A percentile compares a stretch with the other conserved stretches of the same genome.
Evolutionary conservation across 768 basidiomycete genomes (phyloP).

Genomic region (Boletus vinaceobasis): DNA sequence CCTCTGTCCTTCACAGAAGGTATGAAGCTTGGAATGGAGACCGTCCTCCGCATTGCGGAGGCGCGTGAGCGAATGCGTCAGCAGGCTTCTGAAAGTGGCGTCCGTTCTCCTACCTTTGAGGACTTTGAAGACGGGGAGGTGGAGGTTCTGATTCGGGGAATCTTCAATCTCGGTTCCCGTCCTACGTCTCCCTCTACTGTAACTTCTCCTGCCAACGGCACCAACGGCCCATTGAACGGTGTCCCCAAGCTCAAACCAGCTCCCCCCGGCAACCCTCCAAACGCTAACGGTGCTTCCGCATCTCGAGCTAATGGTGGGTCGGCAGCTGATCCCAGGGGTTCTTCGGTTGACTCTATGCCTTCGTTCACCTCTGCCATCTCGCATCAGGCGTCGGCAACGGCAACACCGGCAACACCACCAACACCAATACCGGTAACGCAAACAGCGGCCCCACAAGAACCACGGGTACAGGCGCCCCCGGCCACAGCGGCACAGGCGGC

Average conservation of each 20-base stretch:
- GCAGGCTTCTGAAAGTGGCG: constrained; percentile 28
- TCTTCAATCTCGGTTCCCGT: constrained; percentile 28
- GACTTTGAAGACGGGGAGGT: constrained; percentile 31
- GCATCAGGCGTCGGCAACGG: constrained; percentile 2
- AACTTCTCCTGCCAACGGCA: constrained; percentile 5
- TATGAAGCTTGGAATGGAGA: constrained; percentile 39
- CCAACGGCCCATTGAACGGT: constrained; percentile 9
- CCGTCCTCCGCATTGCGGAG: constrained; percentile 35
- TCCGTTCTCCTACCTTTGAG: constrained; percentile 31
- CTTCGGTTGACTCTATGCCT: constrained; percentile 25
- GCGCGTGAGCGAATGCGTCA: constrained; percentile 41
- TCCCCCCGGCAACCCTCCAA: constrained; percentile 17
- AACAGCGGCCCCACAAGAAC: not conserved
- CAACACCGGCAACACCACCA: not conserved
- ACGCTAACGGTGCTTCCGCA: constrained; percentile 16
- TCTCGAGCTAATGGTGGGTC: constrained; percentile 31
- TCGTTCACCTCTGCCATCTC: constrained; percentile 13
- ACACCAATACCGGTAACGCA: not conserved
- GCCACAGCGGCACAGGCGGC: not conserved
- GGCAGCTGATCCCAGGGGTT: constrained; percentile 23
- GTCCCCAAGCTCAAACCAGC: constrained; percentile 22
- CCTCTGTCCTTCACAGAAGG: constrained; percentile 39
- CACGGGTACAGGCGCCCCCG: not conserved
- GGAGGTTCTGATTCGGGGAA: constrained; percentile 26
- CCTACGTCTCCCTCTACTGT: constrained; percentile 20